A percentile compares a stretch with the other conserved stretches of the same genome.
Conservation (phyloP, 208 protist genomes). For the Trypanosoma avium region DNA sequence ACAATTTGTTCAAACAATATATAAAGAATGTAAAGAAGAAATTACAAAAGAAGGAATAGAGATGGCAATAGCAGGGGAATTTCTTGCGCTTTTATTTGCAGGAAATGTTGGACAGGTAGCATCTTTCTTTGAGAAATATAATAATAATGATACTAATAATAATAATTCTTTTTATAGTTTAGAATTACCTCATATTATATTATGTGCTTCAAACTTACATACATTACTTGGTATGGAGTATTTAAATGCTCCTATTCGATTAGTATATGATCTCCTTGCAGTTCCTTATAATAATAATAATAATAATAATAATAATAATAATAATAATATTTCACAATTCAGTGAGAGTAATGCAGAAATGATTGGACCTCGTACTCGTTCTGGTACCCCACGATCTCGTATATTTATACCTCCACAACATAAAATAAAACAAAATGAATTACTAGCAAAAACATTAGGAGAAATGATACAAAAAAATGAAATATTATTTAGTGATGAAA, state of each 20-base stretch:
- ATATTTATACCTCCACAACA: slow-evolving; percentile 62
- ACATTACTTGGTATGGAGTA: slow-evolving; percentile 55
- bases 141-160: neutral
- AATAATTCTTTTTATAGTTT: too few species aligned
- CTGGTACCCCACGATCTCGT: slow-evolving; percentile 16
- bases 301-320: too few species aligned
- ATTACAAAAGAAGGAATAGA: slow-evolving; percentile 24
- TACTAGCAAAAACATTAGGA: slow-evolving; percentile 34
- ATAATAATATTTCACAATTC: too few species aligned
- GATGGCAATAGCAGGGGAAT: slow-evolving; percentile 16
- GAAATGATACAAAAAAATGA: slow-evolving; percentile 31
- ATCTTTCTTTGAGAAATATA: slow-evolving; percentile 18
- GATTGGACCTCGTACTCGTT: neutral
- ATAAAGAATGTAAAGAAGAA: neutral
- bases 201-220: slow-evolving; percentile 35
- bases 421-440: slow-evolving; percentile 26
- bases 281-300: too few species aligned
- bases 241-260: slow-evolving; percentile 57
- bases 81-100: slow-evolving; percentile 15
- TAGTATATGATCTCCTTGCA: slow-evolving; percentile 63
- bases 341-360: slow-evolving; percentile 8
- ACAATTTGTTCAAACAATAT: slow-evolving; percentile 30
- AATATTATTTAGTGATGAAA: slow-evolving; percentile 18
- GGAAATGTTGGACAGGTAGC: slow-evolving; percentile 20
- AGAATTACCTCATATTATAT: slow-evolving; percentile 22